A percentile compares a stretch with the other conserved stretches of the same genome.
Evolutionary conservation across 2,329 filamentous ascomycete species (phyloP).

Genomic region (Neonectria neomacrospora): DNA sequence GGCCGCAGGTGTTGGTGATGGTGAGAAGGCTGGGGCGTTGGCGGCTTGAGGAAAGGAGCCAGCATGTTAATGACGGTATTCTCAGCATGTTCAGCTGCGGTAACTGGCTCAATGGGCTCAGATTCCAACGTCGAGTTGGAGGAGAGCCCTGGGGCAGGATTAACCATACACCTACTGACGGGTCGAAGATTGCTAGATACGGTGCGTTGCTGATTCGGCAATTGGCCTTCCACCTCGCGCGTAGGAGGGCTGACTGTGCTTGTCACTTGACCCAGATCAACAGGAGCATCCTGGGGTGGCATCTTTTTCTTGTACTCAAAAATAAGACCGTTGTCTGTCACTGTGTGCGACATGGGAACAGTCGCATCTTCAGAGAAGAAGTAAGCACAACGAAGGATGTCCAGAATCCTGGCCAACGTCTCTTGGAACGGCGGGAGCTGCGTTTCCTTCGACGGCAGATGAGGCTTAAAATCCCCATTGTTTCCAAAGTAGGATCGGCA

Average conservation of each 20-base stretch:
- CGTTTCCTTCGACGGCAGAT: conserved; percentile 47
- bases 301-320: conserved; percentile 48
- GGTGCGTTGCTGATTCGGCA: conserved; percentile 25
- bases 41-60: conserved; percentile 60
- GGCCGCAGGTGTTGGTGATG: conserved; percentile 46
- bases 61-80: conserved; percentile 59
- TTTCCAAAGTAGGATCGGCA: conserved; percentile 54
- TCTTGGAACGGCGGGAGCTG: conserved; percentile 50
- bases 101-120: conserved; percentile 21
- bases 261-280: conserved; percentile 6
- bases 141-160: conserved; percentile 16
- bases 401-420: conserved; percentile 59
- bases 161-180: conserved; percentile 17
- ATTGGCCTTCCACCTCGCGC: conserved; percentile 22
- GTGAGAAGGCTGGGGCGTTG: conserved; percentile 54
- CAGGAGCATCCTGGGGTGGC: not conserved
- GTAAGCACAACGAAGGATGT: conserved; percentile 61
- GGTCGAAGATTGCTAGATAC: conserved; percentile 16
- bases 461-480: conserved; percentile 53
- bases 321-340: conserved; percentile 45
- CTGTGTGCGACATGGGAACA: conserved; percentile 52
- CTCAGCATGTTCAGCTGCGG: conserved; percentile 48
- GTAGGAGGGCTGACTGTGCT: not conserved
- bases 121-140: conserved; percentile 21
- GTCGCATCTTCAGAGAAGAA: conserved; percentile 56